Base-by-base conservation (phyloP, 2,329 filamentous ascomycete species). In the Capronia epimyces region DNA sequence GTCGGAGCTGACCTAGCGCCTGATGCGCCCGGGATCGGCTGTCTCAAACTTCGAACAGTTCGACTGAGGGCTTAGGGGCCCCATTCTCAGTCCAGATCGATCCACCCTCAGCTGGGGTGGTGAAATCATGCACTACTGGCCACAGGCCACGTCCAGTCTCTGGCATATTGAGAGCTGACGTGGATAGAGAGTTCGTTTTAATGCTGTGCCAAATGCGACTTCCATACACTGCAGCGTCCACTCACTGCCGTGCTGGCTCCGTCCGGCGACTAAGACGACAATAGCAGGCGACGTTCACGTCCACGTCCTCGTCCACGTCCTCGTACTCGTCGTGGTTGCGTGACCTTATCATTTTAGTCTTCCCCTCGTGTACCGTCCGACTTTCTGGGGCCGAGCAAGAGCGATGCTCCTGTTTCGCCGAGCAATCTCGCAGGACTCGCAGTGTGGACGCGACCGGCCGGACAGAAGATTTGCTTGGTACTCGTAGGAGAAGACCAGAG, bases 11-110 rank as follows among this genome's bases (percentile, higher is more conserved):
- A 41, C 24, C 44, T 31, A 20, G 39, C 16, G 40, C 36, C 8
- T 25, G 15, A 36, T 37, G 34, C 13, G 34, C 34, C 34, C 15
- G 31, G 49, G 41, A 52, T 55, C 50, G 48, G 52, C 34, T 43
- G 52, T 49, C 52, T 37, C 34, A 37, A 37, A 37, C 6, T 8
- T 37, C 15, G 12, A 16, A 10, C 16, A 34, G 27, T 7, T 7
- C 39, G 46, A 43, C 31, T 16, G 46, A 42, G 25, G n/a, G n/a
- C n/a, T n/a, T n/a, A n/a, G n/a, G n/a, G n/a, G n/a, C n/a, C n/a
- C n/a, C 43, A 15, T 22, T 20, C 16, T n/a, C 29, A 32, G 29
- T 8, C n/a, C 5, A 32, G 29, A 39, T 21, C 20, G 15, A 39
- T 21, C 36, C 36, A 39, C 36, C 36, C 13, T 39, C 36, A 39